Percentiles rank a stretch among this genome's conserved stretches.
Conservation (phyloP, 1,139 yeast genomes). For the Yamadazyma trypodendri region DNA sequence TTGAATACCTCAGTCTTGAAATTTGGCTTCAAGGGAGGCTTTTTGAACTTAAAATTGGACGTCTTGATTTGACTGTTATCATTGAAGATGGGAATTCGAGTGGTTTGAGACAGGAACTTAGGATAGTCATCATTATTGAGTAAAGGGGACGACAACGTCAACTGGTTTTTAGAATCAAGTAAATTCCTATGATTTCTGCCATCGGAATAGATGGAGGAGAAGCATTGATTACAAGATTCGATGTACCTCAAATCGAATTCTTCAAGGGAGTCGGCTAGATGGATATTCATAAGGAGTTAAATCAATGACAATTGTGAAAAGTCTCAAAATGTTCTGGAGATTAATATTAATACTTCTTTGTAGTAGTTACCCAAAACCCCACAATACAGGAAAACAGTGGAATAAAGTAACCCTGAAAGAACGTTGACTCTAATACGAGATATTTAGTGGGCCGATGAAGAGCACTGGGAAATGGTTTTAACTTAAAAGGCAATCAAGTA, state of each 20-base stretch:
- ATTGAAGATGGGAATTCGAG: slow-evolving; percentile 13
- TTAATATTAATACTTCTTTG: no score
- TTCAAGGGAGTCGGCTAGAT: slow-evolving; percentile 18
- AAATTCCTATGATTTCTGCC: slow-evolving; percentile 7
- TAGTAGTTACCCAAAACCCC: no score
- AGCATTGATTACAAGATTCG: slow-evolving; percentile 21
- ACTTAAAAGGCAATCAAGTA: no score
- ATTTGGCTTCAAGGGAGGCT: slow-evolving; percentile 17
- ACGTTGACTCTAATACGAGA: slow-evolving; percentile 1
- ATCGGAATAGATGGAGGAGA: slow-evolving; percentile 8
- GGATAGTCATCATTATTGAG: slow-evolving; percentile 14
- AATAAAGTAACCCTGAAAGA: no score
- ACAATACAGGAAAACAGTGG: no score
- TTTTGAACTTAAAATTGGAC: slow-evolving; percentile 8
- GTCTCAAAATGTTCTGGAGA: no score
- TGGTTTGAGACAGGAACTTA: slow-evolving; percentile 1
- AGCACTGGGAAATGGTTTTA: no score
- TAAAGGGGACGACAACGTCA: slow-evolving; percentile 18
- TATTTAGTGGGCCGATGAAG: background rate
- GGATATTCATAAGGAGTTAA: slow-evolving; percentile 14
- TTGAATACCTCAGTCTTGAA: slow-evolving; percentile 5
- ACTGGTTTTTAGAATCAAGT: slow-evolving; percentile 10
- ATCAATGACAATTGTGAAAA: background rate
- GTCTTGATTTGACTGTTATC: slow-evolving; percentile 9
- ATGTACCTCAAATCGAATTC: slow-evolving; percentile 19